A percentile compares a stretch with the other conserved stretches of the same genome.
Evolutionary conservation across 768 basidiomycete genomes (phyloP).

Genomic region (Gelatoporia subvermispora): DNA sequence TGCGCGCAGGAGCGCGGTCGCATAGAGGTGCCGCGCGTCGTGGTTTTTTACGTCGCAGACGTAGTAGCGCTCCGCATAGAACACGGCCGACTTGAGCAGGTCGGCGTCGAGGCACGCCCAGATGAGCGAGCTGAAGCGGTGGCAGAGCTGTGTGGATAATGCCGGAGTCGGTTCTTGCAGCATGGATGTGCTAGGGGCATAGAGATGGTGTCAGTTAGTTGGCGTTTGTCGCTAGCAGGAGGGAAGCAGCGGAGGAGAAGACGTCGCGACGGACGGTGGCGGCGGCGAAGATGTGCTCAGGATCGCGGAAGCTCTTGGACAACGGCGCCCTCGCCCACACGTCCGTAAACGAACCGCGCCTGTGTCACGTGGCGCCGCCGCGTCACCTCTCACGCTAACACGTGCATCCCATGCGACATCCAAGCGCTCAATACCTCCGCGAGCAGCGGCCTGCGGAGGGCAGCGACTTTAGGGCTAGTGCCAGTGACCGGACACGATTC

Average conservation of each 20-base stretch:
- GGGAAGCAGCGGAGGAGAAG: constrained; percentile 2
- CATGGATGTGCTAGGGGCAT: constrained; percentile 35
- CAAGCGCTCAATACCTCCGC: no score
- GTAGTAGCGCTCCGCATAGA: constrained; percentile 85
- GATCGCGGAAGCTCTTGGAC: not conserved
- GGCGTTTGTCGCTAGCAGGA: not conserved
- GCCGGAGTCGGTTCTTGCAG: constrained; percentile 47
- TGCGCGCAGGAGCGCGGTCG: constrained; percentile 65
- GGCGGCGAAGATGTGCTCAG: not conserved
- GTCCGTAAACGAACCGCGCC: constrained; percentile 17
- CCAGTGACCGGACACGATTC: no score
- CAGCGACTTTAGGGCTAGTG: no score
- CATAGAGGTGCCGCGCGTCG: constrained; percentile 82
- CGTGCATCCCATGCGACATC: no score
- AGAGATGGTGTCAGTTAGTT: not conserved
- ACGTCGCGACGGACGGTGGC: not conserved
- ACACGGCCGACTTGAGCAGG: constrained; percentile 74
- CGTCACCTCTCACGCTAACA: not conserved
- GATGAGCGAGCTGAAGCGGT: constrained; percentile 67
- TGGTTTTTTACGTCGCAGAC: constrained; percentile 68
- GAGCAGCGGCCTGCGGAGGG: no score
- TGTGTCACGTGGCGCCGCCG: constrained; percentile 14
- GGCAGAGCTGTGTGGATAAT: constrained; percentile 52
- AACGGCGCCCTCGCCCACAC: not conserved
- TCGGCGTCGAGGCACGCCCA: constrained; percentile 85